Evolutionary conservation across 176 grass and related monocot genomes (phyloP).

Genomic region (Aegilops tauschii): DNA sequence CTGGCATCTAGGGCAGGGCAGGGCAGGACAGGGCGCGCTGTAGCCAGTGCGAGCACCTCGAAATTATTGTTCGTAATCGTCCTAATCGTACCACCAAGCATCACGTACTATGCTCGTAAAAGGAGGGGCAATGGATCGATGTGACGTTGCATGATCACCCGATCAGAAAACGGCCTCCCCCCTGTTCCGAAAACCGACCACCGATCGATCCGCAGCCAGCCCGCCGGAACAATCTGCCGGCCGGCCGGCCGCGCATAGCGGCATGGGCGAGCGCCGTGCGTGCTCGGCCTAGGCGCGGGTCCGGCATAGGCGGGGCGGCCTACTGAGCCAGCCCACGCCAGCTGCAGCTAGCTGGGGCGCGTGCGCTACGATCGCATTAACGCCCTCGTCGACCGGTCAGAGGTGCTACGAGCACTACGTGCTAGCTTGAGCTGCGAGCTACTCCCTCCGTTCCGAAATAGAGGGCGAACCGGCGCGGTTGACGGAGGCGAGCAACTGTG

Average conservation of each 20-base stretch:
- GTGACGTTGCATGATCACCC: not conserved
- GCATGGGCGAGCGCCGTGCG: constrained; percentile 20
- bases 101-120: constrained; percentile 27
- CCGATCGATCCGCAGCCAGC: not conserved
- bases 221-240: not conserved
- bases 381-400: not conserved
- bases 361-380: constrained; percentile 18
- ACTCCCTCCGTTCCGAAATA: no score
- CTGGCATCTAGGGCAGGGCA: not conserved
- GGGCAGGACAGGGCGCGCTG: not conserved
- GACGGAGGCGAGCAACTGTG: not conserved
- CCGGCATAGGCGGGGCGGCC: not conserved
- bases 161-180: not conserved
- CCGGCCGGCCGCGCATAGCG: not conserved
- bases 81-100: not conserved
- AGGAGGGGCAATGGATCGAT: not conserved
- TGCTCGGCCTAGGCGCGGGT: not conserved
- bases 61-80: constrained; percentile 6
- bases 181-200: not conserved
- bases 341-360: not conserved
- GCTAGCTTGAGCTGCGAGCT: not conserved
- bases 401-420: not conserved
- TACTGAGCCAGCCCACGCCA: constrained; percentile 2
- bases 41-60: not conserved
- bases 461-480: not conserved